Evolutionary conservation across 306 rosid genomes (phyloP), one percentile per base, ranked within the genome.

Genomic region (Cicer pinnatifidum): DNA sequence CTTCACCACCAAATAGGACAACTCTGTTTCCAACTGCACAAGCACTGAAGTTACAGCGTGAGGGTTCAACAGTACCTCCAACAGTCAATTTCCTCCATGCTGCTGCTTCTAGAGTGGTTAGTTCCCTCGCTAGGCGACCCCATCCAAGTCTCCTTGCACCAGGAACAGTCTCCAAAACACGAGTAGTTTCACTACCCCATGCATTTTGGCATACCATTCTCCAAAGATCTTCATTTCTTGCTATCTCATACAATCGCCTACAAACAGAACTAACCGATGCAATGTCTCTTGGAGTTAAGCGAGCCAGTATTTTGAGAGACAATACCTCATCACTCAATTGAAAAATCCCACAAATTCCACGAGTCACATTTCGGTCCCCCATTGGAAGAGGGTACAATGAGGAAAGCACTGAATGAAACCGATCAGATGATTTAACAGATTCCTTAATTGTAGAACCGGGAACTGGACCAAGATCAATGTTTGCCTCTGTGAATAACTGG

Each of bases 101-200:
- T n/a, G 99, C 91, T 44, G 96, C 97, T 87, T 95, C 99, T 51
- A 95, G 99, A 70, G 99, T 95, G 20, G 99, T 95, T 85, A 95
- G 74, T 67, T 95, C 99, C 85, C 96, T 84, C 8, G 99, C 99
- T 48, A 95, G 73, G 53, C 93, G 86, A 76, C 91, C 97, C 99
- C 99, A 95, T 43, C 97, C 97, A 20, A 95, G 93, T 69, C 96
- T 90, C 88, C 85, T 91, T 16, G 99, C 97, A 82, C 99, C 97
- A 72, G 99, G 96, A 47, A 95, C 97, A 20, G 97, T 85, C 86
- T 91, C 97, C 79, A 95, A 84, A 83, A 92, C 89, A 72, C 93
- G 89, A 51, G 99, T 91, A 38, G 99, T 91, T 82, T 91, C 99
- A 60, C 93, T 85, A 48, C 99, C 99, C 99, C 99, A 95, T 11